A percentile compares a stretch with the other conserved stretches of the same genome.
These are phyloP conservation scores for Pneumocystis canis DNA, from an alignment of 1,139 yeast genomes.

Conservation along the genomic window DNA sequence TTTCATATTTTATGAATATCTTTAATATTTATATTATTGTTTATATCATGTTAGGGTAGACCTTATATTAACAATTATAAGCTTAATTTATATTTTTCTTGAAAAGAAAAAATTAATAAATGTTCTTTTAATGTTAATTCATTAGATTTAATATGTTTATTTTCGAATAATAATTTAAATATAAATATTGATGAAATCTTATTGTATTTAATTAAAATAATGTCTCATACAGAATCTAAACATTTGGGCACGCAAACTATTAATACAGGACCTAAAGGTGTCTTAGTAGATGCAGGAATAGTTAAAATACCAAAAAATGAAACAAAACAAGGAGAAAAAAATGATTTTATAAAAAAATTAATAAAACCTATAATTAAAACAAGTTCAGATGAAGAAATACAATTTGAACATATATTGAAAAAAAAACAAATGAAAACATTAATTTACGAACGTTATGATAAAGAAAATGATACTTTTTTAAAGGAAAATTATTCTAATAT, in stretches of 20 bases:
- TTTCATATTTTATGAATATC: too few relatives aligned
- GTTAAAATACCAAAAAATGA: background rate
- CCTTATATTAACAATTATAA: background rate
- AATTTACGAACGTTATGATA: background rate
- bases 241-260: background rate
- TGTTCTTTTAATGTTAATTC: background rate
- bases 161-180: background rate
- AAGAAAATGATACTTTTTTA: background rate
- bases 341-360: background rate
- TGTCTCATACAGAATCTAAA: background rate
- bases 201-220: too few relatives aligned
- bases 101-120: too few relatives aligned
- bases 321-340: background rate
- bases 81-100: too few relatives aligned
- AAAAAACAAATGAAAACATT: too few relatives aligned
- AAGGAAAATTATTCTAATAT: background rate
- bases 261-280: conserved; percentile 15
- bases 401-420: background rate
- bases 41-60: background rate
- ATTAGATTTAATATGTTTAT: background rate
- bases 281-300: conserved; percentile 6
- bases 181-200: background rate
- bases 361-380: background rate
- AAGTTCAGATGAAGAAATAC: background rate
- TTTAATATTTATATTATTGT: too few relatives aligned